phyloP scores from a whole-genome alignment of 768 basidiomycete species.

The Lentinula lateritia region DNA sequence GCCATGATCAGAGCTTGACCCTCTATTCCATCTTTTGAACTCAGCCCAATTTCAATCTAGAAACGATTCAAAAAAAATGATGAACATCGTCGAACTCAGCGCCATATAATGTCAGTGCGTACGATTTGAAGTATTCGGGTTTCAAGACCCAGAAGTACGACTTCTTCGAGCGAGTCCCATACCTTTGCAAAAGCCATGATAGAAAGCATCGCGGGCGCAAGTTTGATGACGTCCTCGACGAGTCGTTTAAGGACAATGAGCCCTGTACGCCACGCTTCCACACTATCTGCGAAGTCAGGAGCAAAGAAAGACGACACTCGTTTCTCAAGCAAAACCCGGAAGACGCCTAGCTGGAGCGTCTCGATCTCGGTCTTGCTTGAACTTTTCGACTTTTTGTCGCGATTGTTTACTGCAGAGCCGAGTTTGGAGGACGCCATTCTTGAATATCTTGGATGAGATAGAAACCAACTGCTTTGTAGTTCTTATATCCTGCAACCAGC shows the following conservation, averaged over 20 bases:
- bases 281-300: background rate
- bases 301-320: background rate
- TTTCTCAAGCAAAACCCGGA: background rate
- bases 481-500: background rate
- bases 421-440: background rate
- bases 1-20: background rate
- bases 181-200: background rate
- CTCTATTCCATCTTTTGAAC: background rate
- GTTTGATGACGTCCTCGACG: background rate
- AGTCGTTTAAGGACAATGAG: background rate
- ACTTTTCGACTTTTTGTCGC: background rate
- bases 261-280: background rate
- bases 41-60: background rate
- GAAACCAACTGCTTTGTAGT: background rate
- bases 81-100: background rate
- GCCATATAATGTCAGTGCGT: background rate
- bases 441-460: background rate
- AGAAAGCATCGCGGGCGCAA: background rate
- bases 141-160: background rate
- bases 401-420: background rate
- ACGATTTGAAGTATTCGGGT: background rate
- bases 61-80: background rate
- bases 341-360: conserved; percentile 1
- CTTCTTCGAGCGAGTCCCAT: background rate
- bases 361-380: background rate